These are phyloP conservation scores for Pleurotus salmoneostramineus DNA, from an alignment of 768 basidiomycete species.

Conservation along the genomic window DNA sequence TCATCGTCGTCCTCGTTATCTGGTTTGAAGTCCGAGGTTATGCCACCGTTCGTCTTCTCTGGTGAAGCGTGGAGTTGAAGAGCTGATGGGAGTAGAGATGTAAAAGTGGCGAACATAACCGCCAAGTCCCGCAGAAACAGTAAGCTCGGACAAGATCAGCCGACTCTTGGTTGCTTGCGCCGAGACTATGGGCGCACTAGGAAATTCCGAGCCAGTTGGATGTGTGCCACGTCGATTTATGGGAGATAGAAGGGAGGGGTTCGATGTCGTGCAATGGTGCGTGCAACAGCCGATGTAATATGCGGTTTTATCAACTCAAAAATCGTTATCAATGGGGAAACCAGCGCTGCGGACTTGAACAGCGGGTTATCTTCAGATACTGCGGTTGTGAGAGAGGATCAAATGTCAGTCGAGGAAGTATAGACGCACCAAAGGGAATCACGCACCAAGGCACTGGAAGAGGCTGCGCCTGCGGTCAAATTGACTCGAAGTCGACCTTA, in stretches of 20 bases:
- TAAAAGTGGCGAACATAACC: slow-evolving; percentile 4
- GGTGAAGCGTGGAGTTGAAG: not conserved
- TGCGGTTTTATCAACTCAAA: no score
- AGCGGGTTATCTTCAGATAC: not conserved
- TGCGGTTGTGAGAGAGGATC: no score
- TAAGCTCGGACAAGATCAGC: not conserved
- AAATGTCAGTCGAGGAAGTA: no score
- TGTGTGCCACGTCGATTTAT: not conserved
- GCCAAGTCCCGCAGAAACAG: not conserved
- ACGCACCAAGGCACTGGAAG: no score
- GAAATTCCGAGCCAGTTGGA: not conserved
- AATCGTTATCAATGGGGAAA: no score
- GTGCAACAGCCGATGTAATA: not conserved
- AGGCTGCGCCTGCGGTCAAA: no score
- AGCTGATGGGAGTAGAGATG: slow-evolving; percentile 10
- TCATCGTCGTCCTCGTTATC: slow-evolving; percentile 9
- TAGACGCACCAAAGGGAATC: no score
- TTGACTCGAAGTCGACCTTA: not conserved
- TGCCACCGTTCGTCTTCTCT: not conserved
- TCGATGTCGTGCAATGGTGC: not conserved
- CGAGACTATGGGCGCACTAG: not conserved
- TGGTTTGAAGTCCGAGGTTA: not conserved
- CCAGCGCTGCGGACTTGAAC: not conserved
- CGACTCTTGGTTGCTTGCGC: not conserved
- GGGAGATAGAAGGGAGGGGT: not conserved